Base-by-base conservation (phyloP, 192 early-diverging fungal genomes). In the Backusella westeae region DNA sequence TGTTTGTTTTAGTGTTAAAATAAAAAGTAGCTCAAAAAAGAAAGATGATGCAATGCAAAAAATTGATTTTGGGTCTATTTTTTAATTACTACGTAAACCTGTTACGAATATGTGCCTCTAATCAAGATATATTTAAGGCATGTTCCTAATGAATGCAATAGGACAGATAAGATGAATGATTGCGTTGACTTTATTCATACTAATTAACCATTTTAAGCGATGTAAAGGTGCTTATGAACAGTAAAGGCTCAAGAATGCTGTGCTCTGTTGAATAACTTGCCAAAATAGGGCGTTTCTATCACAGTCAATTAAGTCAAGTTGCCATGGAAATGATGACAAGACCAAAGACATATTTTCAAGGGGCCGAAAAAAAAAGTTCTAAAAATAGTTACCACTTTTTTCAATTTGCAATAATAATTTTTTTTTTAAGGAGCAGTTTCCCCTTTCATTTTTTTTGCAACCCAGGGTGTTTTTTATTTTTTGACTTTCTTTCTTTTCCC, bases 271-370 rank as follows among this genome's bases (percentile, higher is more conserved):
- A 39, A 39, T 3, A 1, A 44, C 15, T 17, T 44, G 4, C 42
- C 5, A 44, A 44, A 44, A 44, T 15, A 44, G 15, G 15, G 15
- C 5, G 4, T 44, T 44, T 44, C 42, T 14, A 44, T 73, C 65
- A 49, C 32, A 32, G 32, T 32, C 29, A 15, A 63, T 73, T 35
- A 23, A 77, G 32, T 75, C 19, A 66, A 78, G 77, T 42, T 78
- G 71, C 53, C 65, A 19, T 56, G 75, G 67, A 74, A 44, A 49
- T 17, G 17, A 17, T 49, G 46, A 49, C 46, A 49, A 49, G 46
- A 49, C 19, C 46, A 49, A 49, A 19, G 15, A 49, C 46, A 49
- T 49, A 6, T 49, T 49, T 49, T 49, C 46, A 49, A 49, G 46
- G 46, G 46, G 46, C 46, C 46, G 46, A 49, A 49, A 49, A 19